These are phyloP conservation scores for Tephrocybe rancida DNA, from an alignment of 768 basidiomycete genomes.

Conservation along the genomic window DNA sequence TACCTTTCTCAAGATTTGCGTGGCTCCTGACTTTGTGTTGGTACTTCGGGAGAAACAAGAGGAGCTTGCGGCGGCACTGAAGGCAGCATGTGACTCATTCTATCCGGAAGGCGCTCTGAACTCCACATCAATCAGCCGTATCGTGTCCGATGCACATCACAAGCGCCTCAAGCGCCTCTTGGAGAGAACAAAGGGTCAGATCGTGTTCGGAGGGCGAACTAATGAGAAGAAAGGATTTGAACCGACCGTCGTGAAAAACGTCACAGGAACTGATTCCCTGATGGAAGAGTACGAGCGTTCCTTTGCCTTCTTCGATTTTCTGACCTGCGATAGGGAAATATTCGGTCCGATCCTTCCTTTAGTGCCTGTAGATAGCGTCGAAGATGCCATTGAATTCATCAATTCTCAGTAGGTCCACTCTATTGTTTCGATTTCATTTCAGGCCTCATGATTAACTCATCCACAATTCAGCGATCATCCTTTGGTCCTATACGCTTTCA, in stretches of 20 bases:
- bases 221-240: slow-evolving; percentile 51
- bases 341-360: slow-evolving; percentile 76
- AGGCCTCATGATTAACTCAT: background rate
- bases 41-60: slow-evolving; percentile 43
- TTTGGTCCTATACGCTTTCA: slow-evolving; percentile 67
- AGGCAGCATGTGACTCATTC: slow-evolving; percentile 46
- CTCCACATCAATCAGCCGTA: slow-evolving; percentile 45
- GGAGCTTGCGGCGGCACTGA: slow-evolving; percentile 45
- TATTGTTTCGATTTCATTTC: background rate
- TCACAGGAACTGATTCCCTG: slow-evolving; percentile 55
- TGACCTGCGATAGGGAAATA: slow-evolving; percentile 52
- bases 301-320: background rate
- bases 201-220: slow-evolving; percentile 54
- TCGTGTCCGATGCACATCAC: slow-evolving; percentile 58
- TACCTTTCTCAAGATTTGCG: slow-evolving; percentile 57
- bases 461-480: slow-evolving; percentile 49
- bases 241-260: slow-evolving; percentile 61
- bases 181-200: slow-evolving; percentile 52
- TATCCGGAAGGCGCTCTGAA: slow-evolving; percentile 55
- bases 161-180: slow-evolving; percentile 55
- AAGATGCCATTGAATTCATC: slow-evolving; percentile 59
- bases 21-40: slow-evolving; percentile 53
- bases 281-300: slow-evolving; percentile 53
- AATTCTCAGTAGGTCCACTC: slow-evolving; percentile 43
- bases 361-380: slow-evolving; percentile 53